These are phyloP conservation scores for Thermoascus crustaceus DNA, from an alignment of 2,329 filamentous ascomycete species.

Conservation along the genomic window DNA sequence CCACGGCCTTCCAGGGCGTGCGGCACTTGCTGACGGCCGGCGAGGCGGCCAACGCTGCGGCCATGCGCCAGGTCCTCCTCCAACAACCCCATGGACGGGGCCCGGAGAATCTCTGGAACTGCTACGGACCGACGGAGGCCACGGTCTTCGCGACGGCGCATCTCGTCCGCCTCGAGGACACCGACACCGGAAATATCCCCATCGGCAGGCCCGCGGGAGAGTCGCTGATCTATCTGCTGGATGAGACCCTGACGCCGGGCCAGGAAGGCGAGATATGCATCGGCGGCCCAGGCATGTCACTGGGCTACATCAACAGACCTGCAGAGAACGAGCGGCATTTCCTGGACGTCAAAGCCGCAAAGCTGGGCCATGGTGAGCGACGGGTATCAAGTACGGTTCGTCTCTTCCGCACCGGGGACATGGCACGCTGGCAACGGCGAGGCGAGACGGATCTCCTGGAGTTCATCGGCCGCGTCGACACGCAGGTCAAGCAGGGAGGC, in stretches of 20 bases:
- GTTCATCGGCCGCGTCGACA: background rate
- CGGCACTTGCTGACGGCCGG: conserved; percentile 8
- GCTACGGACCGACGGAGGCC: conserved; percentile 12
- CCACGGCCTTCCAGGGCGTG: conserved; percentile 5
- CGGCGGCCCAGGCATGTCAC: background rate
- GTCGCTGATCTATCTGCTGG: background rate
- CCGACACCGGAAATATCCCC: conserved; percentile 3
- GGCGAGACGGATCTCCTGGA: background rate
- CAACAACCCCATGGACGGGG: too few relatives aligned
- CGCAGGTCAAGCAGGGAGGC: background rate
- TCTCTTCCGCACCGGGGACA: background rate
- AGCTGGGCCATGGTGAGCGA: too few relatives aligned
- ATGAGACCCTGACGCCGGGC: background rate
- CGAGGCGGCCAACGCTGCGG: conserved; percentile 6
- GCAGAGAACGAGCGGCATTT: background rate
- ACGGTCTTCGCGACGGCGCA: conserved; percentile 8
- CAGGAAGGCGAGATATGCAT: background rate
- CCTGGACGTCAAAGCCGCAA: background rate
- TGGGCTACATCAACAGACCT: background rate
- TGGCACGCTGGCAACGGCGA: background rate
- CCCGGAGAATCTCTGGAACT: conserved; percentile 11
- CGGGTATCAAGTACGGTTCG: background rate
- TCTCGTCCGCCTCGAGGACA: conserved; percentile 4
- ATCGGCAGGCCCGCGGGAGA: conserved; percentile 8
- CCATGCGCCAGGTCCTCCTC: conserved; percentile 7